Conservation (phyloP, 2,329 filamentous ascomycete genomes). For the Botrytis medusae region DNA sequence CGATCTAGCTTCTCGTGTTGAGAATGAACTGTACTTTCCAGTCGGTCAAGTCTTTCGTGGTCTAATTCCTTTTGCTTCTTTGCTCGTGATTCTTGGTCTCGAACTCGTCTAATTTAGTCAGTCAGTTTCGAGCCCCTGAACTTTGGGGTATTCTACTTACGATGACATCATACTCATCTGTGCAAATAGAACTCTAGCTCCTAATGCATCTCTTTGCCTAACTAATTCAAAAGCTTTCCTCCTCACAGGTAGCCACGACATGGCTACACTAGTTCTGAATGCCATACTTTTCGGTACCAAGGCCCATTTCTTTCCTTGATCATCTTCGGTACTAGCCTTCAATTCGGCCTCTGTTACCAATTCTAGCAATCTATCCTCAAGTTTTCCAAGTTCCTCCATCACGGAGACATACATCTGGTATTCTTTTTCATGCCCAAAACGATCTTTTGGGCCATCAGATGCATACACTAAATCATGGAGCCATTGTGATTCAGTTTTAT, state of each 20-base stretch:
- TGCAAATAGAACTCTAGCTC: conserved; percentile 48
- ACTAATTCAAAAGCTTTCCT: conserved; percentile 49
- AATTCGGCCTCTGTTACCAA: conserved; percentile 47
- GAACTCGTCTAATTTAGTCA: conserved; percentile 29
- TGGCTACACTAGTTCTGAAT: conserved; percentile 44
- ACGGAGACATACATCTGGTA: conserved; percentile 50
- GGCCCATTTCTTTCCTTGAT: conserved; percentile 41
- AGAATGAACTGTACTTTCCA: conserved; percentile 28
- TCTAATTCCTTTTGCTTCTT: conserved; percentile 29
- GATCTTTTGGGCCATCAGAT: not conserved
- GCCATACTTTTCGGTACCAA: conserved; percentile 43
- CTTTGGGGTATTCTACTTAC: conserved; percentile 31
- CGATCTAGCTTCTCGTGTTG: conserved; percentile 34
- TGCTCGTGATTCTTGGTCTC: conserved; percentile 32
- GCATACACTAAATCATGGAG: conserved; percentile 45
- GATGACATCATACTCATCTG: conserved; percentile 52
- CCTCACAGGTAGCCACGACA: conserved; percentile 48
- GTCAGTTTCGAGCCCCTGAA: not conserved
- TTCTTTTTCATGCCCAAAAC: conserved; percentile 40
- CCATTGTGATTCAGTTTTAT: conserved; percentile 50
- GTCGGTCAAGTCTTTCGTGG: conserved; percentile 28
- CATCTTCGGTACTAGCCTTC: conserved; percentile 26
- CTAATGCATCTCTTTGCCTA: conserved; percentile 48
- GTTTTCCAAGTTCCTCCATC: conserved; percentile 47
- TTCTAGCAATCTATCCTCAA: conserved; percentile 48